Evolutionary conservation across 306 rosid genomes (phyloP), one percentile per base, ranked within the genome.

Genomic region (Lupinus albus): DNA sequence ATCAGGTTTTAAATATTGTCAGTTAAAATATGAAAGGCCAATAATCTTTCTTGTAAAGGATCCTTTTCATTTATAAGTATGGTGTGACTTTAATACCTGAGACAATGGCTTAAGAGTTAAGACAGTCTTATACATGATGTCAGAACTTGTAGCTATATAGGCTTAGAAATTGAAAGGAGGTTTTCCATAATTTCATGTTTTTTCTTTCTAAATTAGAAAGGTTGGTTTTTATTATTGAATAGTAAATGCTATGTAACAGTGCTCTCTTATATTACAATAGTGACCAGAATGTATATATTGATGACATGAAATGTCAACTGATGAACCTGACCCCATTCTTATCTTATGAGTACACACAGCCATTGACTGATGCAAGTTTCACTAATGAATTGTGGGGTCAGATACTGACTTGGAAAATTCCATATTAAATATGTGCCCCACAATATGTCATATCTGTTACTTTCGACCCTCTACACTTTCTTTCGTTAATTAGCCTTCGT

Each of bases 401-500:
- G 0, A 61, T 53, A 54, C 44, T 53, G 13, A 11, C 58, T 54
- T 47, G 39, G 45, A 49, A 69, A 59, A 73, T 67, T 67, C 41
- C 48, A 52, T 39, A 73, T 46, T 32, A 8, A 54, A 51, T 61
- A 73, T 68, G 57, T 74, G 80, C 65, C 70, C 52, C 46, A 69
- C 77, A 64, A 12, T 46, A 60, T 64, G 70, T 79, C 71, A 58
- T 61, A n/a, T 48, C 77, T 63, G 30, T 74, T 74, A 25, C 2
- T 25, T 52, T 61, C 45, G 72, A 25, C 7, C 33, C 66, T 66
- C 8, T 25, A 45, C 42, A 58, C 25, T 62, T 48, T 4, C 74
- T 12, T 44, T 41, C 11, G 14, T 32, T 47, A 32, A 4, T 6
- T 32, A 32, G 36, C 2, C 7, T 32, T 3, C 36, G 3, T 25